These are phyloP conservation scores for Cinnamomum micranthum DNA, from an alignment of 164 flowering plant genomes.

Conservation along the genomic window DNA sequence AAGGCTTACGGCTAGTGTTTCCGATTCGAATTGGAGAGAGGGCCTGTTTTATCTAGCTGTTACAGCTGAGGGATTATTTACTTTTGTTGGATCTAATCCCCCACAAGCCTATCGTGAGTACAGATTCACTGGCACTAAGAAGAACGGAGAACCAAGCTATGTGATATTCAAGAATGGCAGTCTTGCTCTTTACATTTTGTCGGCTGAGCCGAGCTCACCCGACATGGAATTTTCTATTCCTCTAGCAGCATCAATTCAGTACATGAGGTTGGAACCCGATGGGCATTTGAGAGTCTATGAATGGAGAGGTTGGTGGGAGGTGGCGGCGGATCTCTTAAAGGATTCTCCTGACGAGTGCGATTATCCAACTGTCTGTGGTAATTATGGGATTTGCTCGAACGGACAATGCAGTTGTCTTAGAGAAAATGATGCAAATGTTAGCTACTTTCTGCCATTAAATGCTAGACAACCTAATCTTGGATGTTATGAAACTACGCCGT, in stretches of 20 bases:
- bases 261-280: slow-evolving; percentile 26
- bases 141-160: slow-evolving; percentile 10
- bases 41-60: slow-evolving; percentile 12
- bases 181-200: slow-evolving; percentile 9
- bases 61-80: background rate
- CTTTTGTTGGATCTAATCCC: slow-evolving; percentile 2
- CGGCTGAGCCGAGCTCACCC: background rate
- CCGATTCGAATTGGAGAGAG: slow-evolving; percentile 12
- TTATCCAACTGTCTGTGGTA: slow-evolving; percentile 22
- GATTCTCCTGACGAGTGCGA: slow-evolving; percentile 2
- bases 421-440: background rate
- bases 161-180: slow-evolving; percentile 17
- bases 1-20: slow-evolving; percentile 21
- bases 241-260: slow-evolving; percentile 14
- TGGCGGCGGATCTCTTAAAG: background rate
- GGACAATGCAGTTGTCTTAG: slow-evolving; percentile 24
- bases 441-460: slow-evolving; percentile 14
- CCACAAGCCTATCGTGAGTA: slow-evolving; percentile 1
- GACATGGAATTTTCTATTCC: background rate
- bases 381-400: slow-evolving; percentile 21
- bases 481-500: slow-evolving; percentile 13
- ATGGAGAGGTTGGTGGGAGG: background rate
- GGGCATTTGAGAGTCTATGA: slow-evolving; percentile 32
- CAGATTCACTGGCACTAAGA: background rate
- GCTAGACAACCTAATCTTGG: slow-evolving; percentile 16